phyloP scores from a whole-genome alignment of 345 rosid species.

The Arabis hirsuta region DNA sequence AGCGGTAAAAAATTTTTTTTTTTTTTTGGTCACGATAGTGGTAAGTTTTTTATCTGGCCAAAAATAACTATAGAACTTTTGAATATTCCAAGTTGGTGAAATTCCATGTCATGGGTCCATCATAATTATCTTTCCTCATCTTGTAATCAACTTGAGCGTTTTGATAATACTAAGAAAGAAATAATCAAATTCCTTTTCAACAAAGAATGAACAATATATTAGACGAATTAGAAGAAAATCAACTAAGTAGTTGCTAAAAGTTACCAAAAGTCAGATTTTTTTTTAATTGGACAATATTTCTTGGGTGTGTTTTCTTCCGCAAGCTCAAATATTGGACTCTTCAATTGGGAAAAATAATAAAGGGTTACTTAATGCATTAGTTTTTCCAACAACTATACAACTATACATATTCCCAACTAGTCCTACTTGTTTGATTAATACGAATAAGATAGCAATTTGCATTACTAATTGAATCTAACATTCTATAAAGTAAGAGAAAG shows the following conservation, averaged over 20 bases:
- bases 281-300: not conserved
- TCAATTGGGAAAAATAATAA: conserved; percentile 36
- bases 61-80: conserved; percentile 22
- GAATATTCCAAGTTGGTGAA: conserved; percentile 39
- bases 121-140: conserved; percentile 36
- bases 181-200: conserved; percentile 28
- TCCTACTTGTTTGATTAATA: conserved; percentile 41
- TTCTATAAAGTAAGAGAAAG: conserved; percentile 3
- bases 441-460: conserved; percentile 36
- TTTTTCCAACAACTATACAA: conserved; percentile 42
- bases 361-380: conserved; percentile 39
- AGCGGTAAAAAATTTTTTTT: no score
- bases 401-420: conserved; percentile 37
- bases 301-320: conserved; percentile 33
- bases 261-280: conserved; percentile 29
- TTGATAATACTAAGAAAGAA: conserved; percentile 33
- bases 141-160: conserved; percentile 41
- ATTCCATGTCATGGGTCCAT: conserved; percentile 41
- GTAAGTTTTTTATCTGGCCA: not conserved
- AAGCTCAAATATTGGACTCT: conserved; percentile 31
- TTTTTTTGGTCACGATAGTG: no score
- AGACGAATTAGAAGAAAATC: conserved; percentile 21
- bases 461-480: conserved; percentile 25
- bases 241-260: conserved; percentile 34
- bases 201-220: conserved; percentile 24